phyloP scores from a whole-genome alignment of 2,329 filamentous ascomycete genomes.

The Didymella exigua region DNA sequence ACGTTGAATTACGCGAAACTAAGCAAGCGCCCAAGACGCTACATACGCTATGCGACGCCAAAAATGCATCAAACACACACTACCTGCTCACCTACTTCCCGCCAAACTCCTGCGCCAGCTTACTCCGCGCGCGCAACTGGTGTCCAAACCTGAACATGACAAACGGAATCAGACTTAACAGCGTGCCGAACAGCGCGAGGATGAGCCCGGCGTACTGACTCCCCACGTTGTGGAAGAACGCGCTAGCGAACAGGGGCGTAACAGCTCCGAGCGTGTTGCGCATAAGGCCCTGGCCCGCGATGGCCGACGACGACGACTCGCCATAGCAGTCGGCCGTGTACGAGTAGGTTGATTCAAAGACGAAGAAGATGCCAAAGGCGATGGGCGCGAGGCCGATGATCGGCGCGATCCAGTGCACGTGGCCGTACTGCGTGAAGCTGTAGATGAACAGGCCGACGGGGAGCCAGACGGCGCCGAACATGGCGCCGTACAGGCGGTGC shows the following conservation, averaged over 20 bases:
- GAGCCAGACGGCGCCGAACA: slow-evolving; percentile 40
- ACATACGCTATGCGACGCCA: not conserved
- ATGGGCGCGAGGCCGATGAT: slow-evolving; percentile 58
- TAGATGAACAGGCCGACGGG: slow-evolving; percentile 53
- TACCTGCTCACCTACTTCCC: not conserved
- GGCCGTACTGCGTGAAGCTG: slow-evolving; percentile 59
- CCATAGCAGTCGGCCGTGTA: slow-evolving; percentile 62
- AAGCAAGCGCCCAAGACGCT: not conserved
- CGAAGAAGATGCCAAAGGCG: slow-evolving; percentile 61
- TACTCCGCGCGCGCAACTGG: slow-evolving; percentile 47
- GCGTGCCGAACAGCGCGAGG: slow-evolving; percentile 54
- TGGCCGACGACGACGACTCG: slow-evolving; percentile 50
- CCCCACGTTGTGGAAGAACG: slow-evolving; percentile 61
- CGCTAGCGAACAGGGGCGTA: slow-evolving; percentile 58
- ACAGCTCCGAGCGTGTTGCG: slow-evolving; percentile 60
- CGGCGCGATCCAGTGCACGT: slow-evolving; percentile 57
- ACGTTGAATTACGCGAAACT: too few relatives aligned
- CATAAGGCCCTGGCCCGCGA: slow-evolving; percentile 60
- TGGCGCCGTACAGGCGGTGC: slow-evolving; percentile 41
- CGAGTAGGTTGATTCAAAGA: slow-evolving; percentile 54
- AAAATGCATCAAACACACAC: not conserved
- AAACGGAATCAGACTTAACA: slow-evolving; percentile 52
- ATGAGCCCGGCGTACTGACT: slow-evolving; percentile 60
- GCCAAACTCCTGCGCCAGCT: slow-evolving; percentile 45
- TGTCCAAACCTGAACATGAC: slow-evolving; percentile 53